These are phyloP conservation scores for Diplocarpon rosae DNA, from an alignment of 2,329 filamentous ascomycete species.

Conservation along the genomic window DNA sequence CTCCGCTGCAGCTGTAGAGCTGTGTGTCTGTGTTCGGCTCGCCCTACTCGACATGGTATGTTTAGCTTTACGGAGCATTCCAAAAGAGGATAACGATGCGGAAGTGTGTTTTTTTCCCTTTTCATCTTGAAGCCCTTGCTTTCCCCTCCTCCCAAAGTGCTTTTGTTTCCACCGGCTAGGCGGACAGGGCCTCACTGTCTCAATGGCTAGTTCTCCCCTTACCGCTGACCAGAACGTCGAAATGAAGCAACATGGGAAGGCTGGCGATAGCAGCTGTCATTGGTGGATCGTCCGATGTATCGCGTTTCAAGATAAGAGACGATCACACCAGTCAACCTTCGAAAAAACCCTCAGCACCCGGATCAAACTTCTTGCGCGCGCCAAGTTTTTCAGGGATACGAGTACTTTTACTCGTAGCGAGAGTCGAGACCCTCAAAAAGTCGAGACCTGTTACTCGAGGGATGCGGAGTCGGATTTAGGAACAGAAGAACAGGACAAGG, in stretches of 20 bases:
- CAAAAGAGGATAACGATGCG: no score
- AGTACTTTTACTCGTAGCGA: background rate
- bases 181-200: no score
- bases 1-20: no score
- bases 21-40: no score
- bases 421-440: background rate
- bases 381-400: background rate
- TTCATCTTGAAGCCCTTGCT: no score
- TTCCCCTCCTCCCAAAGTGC: background rate
- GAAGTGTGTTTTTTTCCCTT: no score
- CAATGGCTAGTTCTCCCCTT: no score
- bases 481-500: no score
- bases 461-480: no score
- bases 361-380: slow-evolving; percentile 1
- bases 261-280: slow-evolving; percentile 4
- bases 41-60: no score
- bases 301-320: slow-evolving; percentile 11
- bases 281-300: slow-evolving; percentile 12
- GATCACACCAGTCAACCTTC: slow-evolving; percentile 1
- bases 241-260: slow-evolving; percentile 7
- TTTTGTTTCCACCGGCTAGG: slow-evolving; percentile 1
- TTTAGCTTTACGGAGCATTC: no score
- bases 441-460: background rate
- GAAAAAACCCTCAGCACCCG: background rate
- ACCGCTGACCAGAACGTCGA: background rate